Conservation (phyloP, 305 asterid species). For the Solanum hybrid region DNA sequence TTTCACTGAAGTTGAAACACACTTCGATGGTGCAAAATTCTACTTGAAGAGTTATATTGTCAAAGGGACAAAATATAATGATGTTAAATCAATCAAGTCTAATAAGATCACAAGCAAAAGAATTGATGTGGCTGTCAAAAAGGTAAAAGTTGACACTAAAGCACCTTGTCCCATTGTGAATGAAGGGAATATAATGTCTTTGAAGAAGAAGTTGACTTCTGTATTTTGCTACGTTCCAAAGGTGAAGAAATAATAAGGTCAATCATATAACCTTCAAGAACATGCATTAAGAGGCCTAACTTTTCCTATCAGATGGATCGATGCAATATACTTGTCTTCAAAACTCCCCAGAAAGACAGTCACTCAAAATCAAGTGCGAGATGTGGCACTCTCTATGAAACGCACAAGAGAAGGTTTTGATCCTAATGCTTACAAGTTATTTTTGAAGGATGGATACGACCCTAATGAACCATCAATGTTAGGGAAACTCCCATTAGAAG, state of each 20-base stretch:
- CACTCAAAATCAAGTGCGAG: background rate
- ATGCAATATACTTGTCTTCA: background rate
- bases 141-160: background rate
- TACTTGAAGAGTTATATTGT: background rate
- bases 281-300: background rate
- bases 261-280: background rate
- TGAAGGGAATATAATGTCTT: background rate
- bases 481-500: background rate
- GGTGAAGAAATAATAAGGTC: background rate
- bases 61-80: background rate
- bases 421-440: background rate
- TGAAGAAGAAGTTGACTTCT: background rate
- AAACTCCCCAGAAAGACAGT: background rate
- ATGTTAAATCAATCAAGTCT: background rate
- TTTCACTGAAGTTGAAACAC: background rate
- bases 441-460: background rate
- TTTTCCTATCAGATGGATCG: background rate
- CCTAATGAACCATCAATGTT: background rate
- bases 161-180: background rate
- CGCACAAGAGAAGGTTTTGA: background rate
- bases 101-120: background rate
- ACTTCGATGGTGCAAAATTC: background rate
- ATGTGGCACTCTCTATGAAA: background rate
- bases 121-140: background rate
- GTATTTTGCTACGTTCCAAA: background rate